These are phyloP conservation scores for Talaromyces sp. DNA, from an alignment of 2,329 filamentous ascomycete species.

Conservation along the genomic window DNA sequence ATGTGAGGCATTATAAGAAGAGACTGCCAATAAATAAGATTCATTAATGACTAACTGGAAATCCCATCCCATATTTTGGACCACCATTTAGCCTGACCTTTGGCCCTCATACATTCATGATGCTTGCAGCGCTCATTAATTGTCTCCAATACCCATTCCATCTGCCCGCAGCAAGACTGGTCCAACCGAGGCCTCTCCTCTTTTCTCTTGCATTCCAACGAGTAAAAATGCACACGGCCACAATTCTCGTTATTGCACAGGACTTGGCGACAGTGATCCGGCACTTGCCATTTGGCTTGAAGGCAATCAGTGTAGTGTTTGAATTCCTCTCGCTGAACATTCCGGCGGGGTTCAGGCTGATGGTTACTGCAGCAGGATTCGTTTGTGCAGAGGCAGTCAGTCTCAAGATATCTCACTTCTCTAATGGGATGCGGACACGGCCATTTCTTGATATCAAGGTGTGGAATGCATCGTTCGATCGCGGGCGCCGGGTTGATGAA, in stretches of 20 bases:
- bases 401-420: slow-evolving; percentile 2
- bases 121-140: slow-evolving; percentile 7
- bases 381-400: background rate
- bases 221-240: slow-evolving; percentile 4
- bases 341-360: background rate
- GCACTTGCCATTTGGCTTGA: slow-evolving; percentile 1
- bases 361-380: background rate
- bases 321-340: background rate
- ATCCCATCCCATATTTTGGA: background rate
- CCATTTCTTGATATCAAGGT: slow-evolving; percentile 9
- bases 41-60: background rate
- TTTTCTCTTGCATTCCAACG: slow-evolving; percentile 8
- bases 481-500: background rate
- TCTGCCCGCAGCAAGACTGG: slow-evolving; percentile 7
- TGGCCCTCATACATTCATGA: slow-evolving; percentile 1
- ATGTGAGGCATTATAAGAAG: background rate
- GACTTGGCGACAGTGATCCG: slow-evolving; percentile 7
- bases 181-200: background rate
- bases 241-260: slow-evolving; percentile 4
- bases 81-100: slow-evolving; percentile 1
- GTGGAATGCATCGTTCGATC: slow-evolving; percentile 1
- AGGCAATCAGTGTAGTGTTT: slow-evolving; percentile 6
- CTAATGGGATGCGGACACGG: slow-evolving; percentile 2
- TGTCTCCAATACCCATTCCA: slow-evolving; percentile 9
- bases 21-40: background rate